phyloP scores from a whole-genome alignment of 805 yeast species.

The Blastobotrys peoriensis region DNA sequence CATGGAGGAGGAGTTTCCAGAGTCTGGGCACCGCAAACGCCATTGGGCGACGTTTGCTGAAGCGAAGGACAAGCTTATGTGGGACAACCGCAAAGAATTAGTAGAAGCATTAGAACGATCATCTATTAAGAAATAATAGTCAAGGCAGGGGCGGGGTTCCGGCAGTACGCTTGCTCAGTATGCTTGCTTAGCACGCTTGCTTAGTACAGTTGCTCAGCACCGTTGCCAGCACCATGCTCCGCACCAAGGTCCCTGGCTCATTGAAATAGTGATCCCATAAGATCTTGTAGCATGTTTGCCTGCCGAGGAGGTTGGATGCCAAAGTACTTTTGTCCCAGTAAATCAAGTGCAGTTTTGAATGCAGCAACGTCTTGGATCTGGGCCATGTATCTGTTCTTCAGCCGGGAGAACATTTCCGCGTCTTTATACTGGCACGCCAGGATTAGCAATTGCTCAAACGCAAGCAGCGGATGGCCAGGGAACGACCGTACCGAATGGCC shows the following conservation, averaged over 20 bases:
- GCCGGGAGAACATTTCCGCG: conserved; percentile 47
- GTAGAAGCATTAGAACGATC: conserved; percentile 27
- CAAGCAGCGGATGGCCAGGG: conserved; percentile 43
- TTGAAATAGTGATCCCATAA: conserved; percentile 64
- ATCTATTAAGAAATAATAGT: conserved; percentile 8
- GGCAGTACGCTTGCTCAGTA: too few relatives aligned
- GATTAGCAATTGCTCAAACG: conserved; percentile 64
- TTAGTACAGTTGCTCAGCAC: too few relatives aligned
- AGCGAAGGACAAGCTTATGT: conserved; percentile 28
- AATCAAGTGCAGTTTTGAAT: conserved; percentile 42
- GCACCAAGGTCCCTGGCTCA: too few relatives aligned
- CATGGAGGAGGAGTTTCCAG: conserved; percentile 71
- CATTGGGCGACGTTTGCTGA: conserved; percentile 53
- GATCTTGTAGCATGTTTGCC: conserved; percentile 54
- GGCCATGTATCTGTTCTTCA: conserved; percentile 44
- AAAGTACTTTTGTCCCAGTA: conserved; percentile 58
- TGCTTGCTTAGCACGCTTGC: too few relatives aligned
- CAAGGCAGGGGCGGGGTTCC: too few relatives aligned
- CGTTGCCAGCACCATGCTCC: too few relatives aligned
- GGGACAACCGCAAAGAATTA: conserved; percentile 27
- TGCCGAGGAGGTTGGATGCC: conserved; percentile 49
- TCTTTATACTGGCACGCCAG: conserved; percentile 50
- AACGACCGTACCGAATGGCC: conserved; percentile 35
- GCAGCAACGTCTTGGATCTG: conserved; percentile 30
- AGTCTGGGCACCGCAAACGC: conserved; percentile 52